Conservation (phyloP, 257 asterid genomes). For the Voacanga thouarsii region DNA sequence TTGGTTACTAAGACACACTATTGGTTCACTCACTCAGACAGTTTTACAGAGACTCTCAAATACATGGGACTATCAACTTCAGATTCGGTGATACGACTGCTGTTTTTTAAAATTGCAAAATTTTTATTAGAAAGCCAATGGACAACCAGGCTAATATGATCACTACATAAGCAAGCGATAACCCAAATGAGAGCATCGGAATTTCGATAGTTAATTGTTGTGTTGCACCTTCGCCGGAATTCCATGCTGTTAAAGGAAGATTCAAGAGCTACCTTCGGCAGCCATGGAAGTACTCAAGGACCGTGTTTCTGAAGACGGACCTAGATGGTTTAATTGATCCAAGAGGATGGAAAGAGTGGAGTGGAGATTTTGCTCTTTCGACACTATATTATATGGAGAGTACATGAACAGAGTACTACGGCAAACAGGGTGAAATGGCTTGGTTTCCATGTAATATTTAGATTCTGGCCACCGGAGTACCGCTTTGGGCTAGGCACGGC, state of each 20-base stretch:
- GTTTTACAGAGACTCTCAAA: constrained; percentile 63
- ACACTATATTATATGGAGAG: constrained; percentile 65
- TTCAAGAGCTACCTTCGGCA: constrained; percentile 54
- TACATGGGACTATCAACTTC: constrained; percentile 64
- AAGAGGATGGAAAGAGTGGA: constrained; percentile 65
- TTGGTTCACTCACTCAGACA: constrained; percentile 54
- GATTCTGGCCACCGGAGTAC: constrained; percentile 71
- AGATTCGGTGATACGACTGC: constrained; percentile 63
- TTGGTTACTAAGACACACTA: constrained; percentile 78
- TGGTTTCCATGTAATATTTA: constrained; percentile 61
- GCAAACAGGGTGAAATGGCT: constrained; percentile 55
- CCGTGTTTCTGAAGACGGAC: constrained; percentile 45
- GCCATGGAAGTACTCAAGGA: constrained; percentile 73
- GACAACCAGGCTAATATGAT: constrained; percentile 52
- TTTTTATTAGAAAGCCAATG: constrained; percentile 51
- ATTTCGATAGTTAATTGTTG: constrained; percentile 47
- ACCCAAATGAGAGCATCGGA: constrained; percentile 53
- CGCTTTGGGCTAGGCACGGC: constrained; percentile 35
- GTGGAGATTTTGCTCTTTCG: constrained; percentile 50
- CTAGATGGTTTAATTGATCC: constrained; percentile 50
- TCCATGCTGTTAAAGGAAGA: constrained; percentile 24
- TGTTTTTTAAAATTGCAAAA: constrained; percentile 55
- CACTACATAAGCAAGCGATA: constrained; percentile 60
- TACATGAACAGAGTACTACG: constrained; percentile 47
- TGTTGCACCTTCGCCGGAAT: constrained; percentile 37